Base-by-base conservation (phyloP, 139 green algal genomes). In the Pseudopediastrum boryanum region DNA sequence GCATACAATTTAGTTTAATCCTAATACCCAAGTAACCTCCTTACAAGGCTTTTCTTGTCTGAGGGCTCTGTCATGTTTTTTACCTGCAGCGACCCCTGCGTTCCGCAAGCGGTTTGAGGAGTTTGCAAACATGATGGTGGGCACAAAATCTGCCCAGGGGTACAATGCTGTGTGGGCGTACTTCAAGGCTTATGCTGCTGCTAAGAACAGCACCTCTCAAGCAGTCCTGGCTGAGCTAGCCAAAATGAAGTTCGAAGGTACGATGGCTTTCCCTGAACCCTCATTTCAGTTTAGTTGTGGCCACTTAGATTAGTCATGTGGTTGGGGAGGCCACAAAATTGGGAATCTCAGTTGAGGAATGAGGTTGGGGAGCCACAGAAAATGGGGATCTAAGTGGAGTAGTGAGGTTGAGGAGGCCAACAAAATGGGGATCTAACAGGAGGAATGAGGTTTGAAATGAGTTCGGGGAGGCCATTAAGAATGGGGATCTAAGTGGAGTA, bases 91-190 rank as follows among this genome's bases (percentile, higher is more conserved):
- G 5, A 42, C 13, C 38, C 23, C 31, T 76, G 71, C 39, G 69
- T 0, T 78, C 10, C 13, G n/a, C 0, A 36, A 12, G 3, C 9
- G 36, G 5, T 78, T 70, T 36, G 16, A 23, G 16, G 67, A 78
- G 44, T 69, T 61, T 42, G 58, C 54, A 31, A 29, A 50, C 38
- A 3, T n/a, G 27, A 33, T 25, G 2, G 27, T 27, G 1, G 27
- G 46, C 13, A n/a, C 51, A 12, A 70, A 36, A 70, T 54, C 71
- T 21, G 54, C 71, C 25, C 71, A 70, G 10, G 71, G 54, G 9
- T 78, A 78, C 48, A 56, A 78, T 44, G 71, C 71, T 1, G 51
- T 78, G 54, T 27, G 21, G 3, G 71, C 71, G 2, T 42, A 70
- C 13, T 25, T 78, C 9, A 58, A 61, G n/a, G 56, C 71, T 44